phyloP scores from a whole-genome alignment of 129 eudicot genomes.

The Chrysanthemum seticuspe region DNA sequence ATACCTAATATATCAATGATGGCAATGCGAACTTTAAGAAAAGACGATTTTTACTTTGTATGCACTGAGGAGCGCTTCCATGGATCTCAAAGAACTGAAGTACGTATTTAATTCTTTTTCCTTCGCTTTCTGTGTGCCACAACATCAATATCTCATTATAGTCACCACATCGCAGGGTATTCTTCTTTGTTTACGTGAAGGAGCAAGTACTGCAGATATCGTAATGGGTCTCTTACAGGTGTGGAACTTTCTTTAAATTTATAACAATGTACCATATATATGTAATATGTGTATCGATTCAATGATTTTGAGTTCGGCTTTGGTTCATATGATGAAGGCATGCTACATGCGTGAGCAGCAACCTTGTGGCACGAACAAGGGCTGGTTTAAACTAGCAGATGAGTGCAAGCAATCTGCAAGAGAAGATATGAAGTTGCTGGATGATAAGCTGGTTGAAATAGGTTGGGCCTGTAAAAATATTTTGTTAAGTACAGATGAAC shows the following conservation, averaged over 20 bases:
- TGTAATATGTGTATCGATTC: background rate
- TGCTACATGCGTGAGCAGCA: slow-evolving; percentile 65
- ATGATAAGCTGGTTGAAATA: slow-evolving; percentile 43
- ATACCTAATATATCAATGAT: slow-evolving; percentile 55
- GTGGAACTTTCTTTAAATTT: background rate
- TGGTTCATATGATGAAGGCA: slow-evolving; percentile 40
- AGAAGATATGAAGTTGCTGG: slow-evolving; percentile 39
- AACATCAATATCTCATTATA: background rate
- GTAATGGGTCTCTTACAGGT: slow-evolving; percentile 87
- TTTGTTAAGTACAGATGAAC: slow-evolving; percentile 68
- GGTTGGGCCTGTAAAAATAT: slow-evolving; percentile 84
- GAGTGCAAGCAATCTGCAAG: slow-evolving; percentile 59
- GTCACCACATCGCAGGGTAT: slow-evolving; percentile 49
- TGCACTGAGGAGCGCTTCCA: slow-evolving; percentile 55
- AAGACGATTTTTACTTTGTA: slow-evolving; percentile 67
- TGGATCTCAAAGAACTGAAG: slow-evolving; percentile 31
- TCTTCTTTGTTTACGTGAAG: slow-evolving; percentile 82
- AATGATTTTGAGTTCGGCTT: background rate
- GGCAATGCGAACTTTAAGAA: slow-evolving; percentile 59
- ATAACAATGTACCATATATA: background rate
- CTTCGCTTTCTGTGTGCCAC: slow-evolving; percentile 1
- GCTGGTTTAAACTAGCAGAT: slow-evolving; percentile 55
- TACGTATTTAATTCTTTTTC: slow-evolving; percentile 1
- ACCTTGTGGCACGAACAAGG: slow-evolving; percentile 21
- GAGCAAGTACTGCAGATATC: slow-evolving; percentile 61